These are phyloP conservation scores for Termitomyces sp. DNA, from an alignment of 768 basidiomycete genomes.

Conservation along the genomic window DNA sequence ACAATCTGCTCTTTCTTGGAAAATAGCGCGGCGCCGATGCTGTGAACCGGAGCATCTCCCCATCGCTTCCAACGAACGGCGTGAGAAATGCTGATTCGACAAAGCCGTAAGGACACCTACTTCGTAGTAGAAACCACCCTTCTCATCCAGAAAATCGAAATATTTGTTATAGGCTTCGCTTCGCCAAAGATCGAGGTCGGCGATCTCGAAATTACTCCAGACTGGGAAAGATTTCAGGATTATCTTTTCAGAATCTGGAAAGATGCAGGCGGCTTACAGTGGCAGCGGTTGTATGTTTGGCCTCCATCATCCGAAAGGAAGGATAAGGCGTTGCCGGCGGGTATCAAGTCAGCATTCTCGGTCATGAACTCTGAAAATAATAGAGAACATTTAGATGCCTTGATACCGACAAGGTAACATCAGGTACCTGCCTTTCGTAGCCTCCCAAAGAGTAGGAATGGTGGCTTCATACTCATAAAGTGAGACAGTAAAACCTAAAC, in stretches of 20 bases:
- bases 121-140: constrained; percentile 91
- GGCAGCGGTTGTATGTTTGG: constrained; percentile 70
- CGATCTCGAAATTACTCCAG: constrained; percentile 96
- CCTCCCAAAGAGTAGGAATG: constrained; percentile 82
- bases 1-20: constrained; percentile 82
- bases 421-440: constrained; percentile 53
- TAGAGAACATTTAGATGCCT: background rate
- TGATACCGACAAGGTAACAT: background rate
- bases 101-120: constrained; percentile 23
- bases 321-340: constrained; percentile 69
- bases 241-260: background rate
- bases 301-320: constrained; percentile 82
- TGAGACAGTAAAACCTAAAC: constrained; percentile 73
- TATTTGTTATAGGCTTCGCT: constrained; percentile 77
- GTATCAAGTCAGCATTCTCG: constrained; percentile 54
- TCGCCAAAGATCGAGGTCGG: constrained; percentile 79
- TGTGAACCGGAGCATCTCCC: constrained; percentile 92
- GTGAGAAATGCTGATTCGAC: background rate
- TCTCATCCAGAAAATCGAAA: constrained; percentile 76
- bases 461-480: constrained; percentile 82
- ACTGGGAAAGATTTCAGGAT: constrained; percentile 36
- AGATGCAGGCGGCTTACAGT: constrained; percentile 49
- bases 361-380: constrained; percentile 64
- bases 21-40: constrained; percentile 87
- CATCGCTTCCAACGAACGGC: constrained; percentile 56